Conservation (phyloP, 768 basidiomycete genomes). For the Termitomyces sp. region DNA sequence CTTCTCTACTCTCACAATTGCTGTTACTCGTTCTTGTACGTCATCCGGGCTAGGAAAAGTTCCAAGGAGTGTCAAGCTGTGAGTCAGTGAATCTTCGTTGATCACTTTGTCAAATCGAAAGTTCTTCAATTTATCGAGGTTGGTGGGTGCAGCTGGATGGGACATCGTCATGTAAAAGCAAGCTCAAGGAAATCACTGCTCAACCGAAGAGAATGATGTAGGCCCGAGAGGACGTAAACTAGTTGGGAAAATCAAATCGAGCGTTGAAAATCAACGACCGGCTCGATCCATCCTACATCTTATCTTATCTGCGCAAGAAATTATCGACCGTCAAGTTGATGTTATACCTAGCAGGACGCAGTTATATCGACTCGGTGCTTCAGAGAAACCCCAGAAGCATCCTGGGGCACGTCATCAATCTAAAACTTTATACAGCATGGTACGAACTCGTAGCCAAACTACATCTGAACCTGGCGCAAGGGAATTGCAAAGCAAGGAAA, state of each 20-base stretch:
- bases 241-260: too few species aligned
- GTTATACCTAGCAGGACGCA: background rate
- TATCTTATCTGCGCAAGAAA: background rate
- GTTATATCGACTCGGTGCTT: too few species aligned
- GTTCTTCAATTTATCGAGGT: conserved; percentile 30
- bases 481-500: background rate
- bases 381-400: too few species aligned
- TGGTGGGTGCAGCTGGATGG: conserved; percentile 24
- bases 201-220: background rate
- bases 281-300: background rate
- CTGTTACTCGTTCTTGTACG: conserved; percentile 27
- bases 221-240: too few species aligned
- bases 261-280: too few species aligned
- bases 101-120: conserved; percentile 54
- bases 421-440: background rate
- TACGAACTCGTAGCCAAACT: background rate
- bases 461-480: background rate
- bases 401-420: too few species aligned
- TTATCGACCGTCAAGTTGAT: background rate
- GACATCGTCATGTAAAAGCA: conserved; percentile 17
- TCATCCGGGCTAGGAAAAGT: conserved; percentile 34
- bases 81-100: conserved; percentile 59
- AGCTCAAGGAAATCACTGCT: background rate
- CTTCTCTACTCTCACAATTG: conserved; percentile 77
- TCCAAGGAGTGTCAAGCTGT: conserved; percentile 64